Base-by-base conservation (phyloP, 345 rosid genomes). In the Physaria fendleri region DNA sequence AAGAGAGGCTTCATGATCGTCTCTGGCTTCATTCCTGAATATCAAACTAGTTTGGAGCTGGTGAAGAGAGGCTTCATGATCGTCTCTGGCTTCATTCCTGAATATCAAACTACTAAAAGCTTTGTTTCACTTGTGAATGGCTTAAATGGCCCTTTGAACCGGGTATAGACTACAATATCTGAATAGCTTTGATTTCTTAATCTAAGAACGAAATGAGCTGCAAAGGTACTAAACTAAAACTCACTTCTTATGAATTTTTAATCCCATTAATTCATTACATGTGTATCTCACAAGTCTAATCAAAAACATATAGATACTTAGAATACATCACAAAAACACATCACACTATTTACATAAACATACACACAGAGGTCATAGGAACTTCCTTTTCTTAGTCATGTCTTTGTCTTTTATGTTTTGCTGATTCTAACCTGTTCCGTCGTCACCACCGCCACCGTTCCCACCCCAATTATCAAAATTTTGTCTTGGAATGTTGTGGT, bases 51-150 rank as follows among this genome's bases (percentile, higher is more conserved):
- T 83, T 71, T 11, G 99, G 99, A 24, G 86, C 85, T 4, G 95
- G 99, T 45, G 95, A 89, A 62, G 84, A 93, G 73, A 74, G 95
- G 38, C 77, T 93, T 22, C 97, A 75, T 17, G 96, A 92, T 69
- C 90, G 95, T 25, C 55, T 92, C 63, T 92, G 98, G 96, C 64
- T 91, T 64, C 98, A 88, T 52, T 91, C 98, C 30, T 91, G 82
- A 90, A 69, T 34, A 33, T 33, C n/a, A n/a, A n/a, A n/a, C n/a
- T n/a, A n/a, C n/a, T n/a, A n/a, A n/a, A n/a, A n/a, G n/a, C n/a
- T n/a, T n/a, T n/a, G n/a, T n/a, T n/a, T n/a, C n/a, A n/a, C n/a
- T n/a, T n/a, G n/a, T n/a, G n/a, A n/a, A n/a, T n/a, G n/a, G n/a
- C n/a, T n/a, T n/a, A n/a, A n/a, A n/a, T n/a, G n/a, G n/a, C n/a